A percentile compares a stretch with the other conserved stretches of the same genome.
Conservation (phyloP, 78 protist species). For the Protostelium mycophagum region DNA sequence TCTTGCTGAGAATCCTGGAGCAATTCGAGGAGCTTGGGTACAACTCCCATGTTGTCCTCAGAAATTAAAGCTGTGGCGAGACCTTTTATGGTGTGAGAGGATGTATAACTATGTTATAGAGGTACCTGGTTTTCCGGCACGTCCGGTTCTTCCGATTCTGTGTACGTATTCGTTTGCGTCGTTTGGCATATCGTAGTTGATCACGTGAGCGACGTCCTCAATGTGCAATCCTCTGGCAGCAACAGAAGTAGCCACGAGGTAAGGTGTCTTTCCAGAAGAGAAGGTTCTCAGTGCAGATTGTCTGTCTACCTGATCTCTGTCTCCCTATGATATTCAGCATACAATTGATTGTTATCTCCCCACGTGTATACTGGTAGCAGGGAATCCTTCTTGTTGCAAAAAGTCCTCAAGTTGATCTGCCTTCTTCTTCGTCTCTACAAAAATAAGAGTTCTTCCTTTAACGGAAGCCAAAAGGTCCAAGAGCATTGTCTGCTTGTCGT, state of each 20-base stretch:
- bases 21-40: background rate
- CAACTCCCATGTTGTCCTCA: background rate
- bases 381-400: slow-evolving; percentile 52
- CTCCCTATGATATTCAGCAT: slow-evolving; percentile 89
- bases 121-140: slow-evolving; percentile 9
- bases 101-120: too few relatives aligned
- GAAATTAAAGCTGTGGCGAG: background rate
- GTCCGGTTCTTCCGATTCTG: slow-evolving; percentile 72
- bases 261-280: slow-evolving; percentile 63
- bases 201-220: slow-evolving; percentile 93
- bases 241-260: slow-evolving; percentile 97
- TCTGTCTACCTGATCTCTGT: slow-evolving; percentile 94
- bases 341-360: slow-evolving; percentile 90
- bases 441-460: slow-evolving; percentile 74
- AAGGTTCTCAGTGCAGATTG: slow-evolving; percentile 86
- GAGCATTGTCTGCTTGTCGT: slow-evolving; percentile 76
- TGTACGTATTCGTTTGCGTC: slow-evolving; percentile 95
- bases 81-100: too few relatives aligned
- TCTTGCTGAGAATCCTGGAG: background rate
- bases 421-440: slow-evolving; percentile 87
- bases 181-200: slow-evolving; percentile 96
- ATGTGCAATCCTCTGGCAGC: slow-evolving; percentile 97
- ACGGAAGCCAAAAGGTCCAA: slow-evolving; percentile 63
- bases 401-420: slow-evolving; percentile 87
- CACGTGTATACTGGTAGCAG: slow-evolving; percentile 92